Evolutionary conservation across 83 land plant genomes (phyloP).

Genomic region (Isoetes engelmannii): DNA sequence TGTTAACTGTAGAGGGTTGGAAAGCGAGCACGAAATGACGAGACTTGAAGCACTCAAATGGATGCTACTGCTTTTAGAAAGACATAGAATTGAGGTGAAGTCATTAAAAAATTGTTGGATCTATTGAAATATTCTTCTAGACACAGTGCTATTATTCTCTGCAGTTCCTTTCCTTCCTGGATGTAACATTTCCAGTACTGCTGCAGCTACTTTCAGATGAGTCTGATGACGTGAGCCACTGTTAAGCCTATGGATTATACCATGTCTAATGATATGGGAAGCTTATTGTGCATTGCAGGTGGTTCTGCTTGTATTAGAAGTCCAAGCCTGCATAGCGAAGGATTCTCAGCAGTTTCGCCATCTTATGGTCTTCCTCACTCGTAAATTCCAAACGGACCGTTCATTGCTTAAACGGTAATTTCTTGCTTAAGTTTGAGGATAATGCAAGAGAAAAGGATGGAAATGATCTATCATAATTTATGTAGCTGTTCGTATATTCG

Average conservation of each 20-base stretch:
- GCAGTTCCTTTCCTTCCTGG: conserved; percentile 5
- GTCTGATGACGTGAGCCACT: conserved; percentile 8
- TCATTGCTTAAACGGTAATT: conserved; percentile 8
- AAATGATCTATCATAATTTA: not conserved
- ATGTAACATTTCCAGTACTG: conserved; percentile 7
- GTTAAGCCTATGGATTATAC: not conserved
- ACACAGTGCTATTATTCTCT: not conserved
- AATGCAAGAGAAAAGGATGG: not conserved
- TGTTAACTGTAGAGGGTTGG: not conserved
- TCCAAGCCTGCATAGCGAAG: conserved; percentile 14
- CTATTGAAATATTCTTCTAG: not conserved
- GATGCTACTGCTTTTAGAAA: conserved; percentile 7
- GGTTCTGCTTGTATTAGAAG: conserved; percentile 10
- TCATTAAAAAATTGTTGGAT: not conserved
- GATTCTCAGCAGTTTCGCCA: conserved; percentile 7
- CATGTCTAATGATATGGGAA: not conserved
- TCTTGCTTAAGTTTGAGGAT: not conserved
- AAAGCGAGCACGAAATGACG: not conserved
- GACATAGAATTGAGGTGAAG: conserved; percentile 8
- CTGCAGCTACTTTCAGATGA: conserved; percentile 10
- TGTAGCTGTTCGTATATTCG: not conserved
- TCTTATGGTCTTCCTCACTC: conserved; percentile 9
- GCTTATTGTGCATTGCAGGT: not conserved
- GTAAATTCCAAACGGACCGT: conserved; percentile 11
- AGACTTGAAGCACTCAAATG: conserved; percentile 2